Conservation (phyloP, 2,329 filamentous ascomycete genomes). For the Beauveria pseudobassiana region DNA sequence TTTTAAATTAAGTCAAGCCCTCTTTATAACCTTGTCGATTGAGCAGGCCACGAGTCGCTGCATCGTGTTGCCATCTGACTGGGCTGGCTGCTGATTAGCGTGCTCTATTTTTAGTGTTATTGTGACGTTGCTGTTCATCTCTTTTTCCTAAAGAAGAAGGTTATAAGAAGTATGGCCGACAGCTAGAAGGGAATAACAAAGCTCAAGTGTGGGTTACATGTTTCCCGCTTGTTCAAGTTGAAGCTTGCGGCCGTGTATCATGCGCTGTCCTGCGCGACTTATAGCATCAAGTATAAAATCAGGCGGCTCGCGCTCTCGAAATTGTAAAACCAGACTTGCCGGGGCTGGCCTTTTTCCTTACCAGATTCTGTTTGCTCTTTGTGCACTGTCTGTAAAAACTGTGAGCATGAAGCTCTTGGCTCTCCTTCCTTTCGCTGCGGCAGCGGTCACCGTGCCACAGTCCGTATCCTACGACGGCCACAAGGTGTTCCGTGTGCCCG, state of each 20-base stretch:
- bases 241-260: background rate
- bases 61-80: background rate
- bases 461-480: constrained; percentile 34
- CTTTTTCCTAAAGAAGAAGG: constrained; percentile 3
- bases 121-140: background rate
- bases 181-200: background rate
- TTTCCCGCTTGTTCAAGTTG: background rate
- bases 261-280: background rate
- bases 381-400: background rate
- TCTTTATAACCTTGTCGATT: background rate
- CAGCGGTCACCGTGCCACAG: constrained; percentile 11
- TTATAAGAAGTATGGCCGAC: background rate
- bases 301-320: background rate
- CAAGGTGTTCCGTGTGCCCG: constrained; percentile 37
- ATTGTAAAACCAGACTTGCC: background rate
- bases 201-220: background rate
- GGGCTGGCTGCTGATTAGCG: background rate
- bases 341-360: background rate
- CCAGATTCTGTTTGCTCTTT: background rate
- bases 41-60: background rate
- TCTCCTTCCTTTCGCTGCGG: background rate
- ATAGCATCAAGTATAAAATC: background rate
- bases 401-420: constrained; percentile 1
- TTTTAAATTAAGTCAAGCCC: background rate
- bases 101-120: background rate